These are phyloP conservation scores for Magnaporthales sp. DNA, from an alignment of 2,329 filamentous ascomycete genomes.

Conservation along the genomic window DNA sequence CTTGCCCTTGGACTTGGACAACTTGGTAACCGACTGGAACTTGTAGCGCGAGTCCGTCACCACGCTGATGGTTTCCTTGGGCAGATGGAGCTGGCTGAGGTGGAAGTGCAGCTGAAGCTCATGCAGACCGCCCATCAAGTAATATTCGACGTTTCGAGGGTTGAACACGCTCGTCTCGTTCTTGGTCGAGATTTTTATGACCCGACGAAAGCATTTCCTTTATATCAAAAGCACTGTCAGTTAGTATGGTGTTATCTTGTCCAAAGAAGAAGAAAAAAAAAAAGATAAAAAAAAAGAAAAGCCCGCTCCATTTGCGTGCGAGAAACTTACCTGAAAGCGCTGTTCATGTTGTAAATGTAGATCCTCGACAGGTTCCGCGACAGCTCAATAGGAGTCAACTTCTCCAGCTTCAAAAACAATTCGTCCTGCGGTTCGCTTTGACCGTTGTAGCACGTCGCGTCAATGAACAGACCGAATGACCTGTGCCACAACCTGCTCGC, in stretches of 20 bases:
- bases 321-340: conserved; percentile 47
- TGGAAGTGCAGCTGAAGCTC: conserved; percentile 61
- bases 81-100: conserved; percentile 55
- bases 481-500: conserved; percentile 62
- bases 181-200: conserved; percentile 53
- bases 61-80: conserved; percentile 62
- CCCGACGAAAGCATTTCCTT: conserved; percentile 55
- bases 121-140: conserved; percentile 55
- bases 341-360: conserved; percentile 69
- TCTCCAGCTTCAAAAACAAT: conserved; percentile 54
- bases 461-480: conserved; percentile 58
- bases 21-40: conserved; percentile 54
- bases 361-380: conserved; percentile 49
- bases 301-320: background rate
- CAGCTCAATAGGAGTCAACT: conserved; percentile 53
- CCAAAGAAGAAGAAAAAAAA: too few species aligned
- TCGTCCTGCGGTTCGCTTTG: conserved; percentile 58
- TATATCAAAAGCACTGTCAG: background rate
- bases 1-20: conserved; percentile 63
- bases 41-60: conserved; percentile 58
- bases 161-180: conserved; percentile 53
- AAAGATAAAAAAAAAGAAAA: too few species aligned
- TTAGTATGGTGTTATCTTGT: background rate
- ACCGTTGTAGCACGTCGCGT: conserved; percentile 63
- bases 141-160: conserved; percentile 56